Base-by-base conservation (phyloP, 208 protist genomes). In the Trypanosoma rangeli region DNA sequence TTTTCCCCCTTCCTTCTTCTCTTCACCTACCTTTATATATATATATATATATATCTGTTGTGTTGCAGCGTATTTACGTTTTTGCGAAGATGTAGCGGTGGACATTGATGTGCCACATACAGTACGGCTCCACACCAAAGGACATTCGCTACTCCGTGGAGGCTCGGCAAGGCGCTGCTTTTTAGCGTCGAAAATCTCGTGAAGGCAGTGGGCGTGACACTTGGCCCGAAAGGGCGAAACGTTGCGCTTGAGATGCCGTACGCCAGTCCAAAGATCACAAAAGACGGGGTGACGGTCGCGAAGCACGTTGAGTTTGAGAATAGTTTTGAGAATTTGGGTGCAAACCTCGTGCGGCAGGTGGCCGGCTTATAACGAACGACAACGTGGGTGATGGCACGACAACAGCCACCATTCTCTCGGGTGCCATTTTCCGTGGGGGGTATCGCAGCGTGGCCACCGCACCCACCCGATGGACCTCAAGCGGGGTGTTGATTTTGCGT, bases 241-340 rank as follows among this genome's bases (percentile, higher is more conserved):
- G 98, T 99, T 0, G 94, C 99, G 29, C 90, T 99, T 7, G 98
- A 99, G 69, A 98, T 99, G 88, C 80, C 90, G 33, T 99, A 98
- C 83, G 97, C 98, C 35, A 74, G 90, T 44, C 99, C 99, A 31
- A 99, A 99, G 71, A 99, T 99, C 84, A 99, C 99, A 50, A 99
- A 99, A 88, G 99, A 99, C 70, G 99, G 99, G 82, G 99, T 99
- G 20, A 99, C 99, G 26, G 99, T 99, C 3, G 99, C 99, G 29
- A 99, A 99, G 89, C 78, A 90, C 57, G 99, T 99, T 74, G 98
- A 99, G 77, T 99, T 99, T 76, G 85, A 95, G 70, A 94, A 99
- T 85, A 94, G 88, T 66, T 98, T 95, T 67, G 88, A 99, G 76
- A 99, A 99, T 85, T 76, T 99, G 49, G 99, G 99, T 57, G 99